Evolutionary conservation across 306 rosid species (phyloP), one percentile per base, ranked within the genome.

Genomic region (Vigna radiata): DNA sequence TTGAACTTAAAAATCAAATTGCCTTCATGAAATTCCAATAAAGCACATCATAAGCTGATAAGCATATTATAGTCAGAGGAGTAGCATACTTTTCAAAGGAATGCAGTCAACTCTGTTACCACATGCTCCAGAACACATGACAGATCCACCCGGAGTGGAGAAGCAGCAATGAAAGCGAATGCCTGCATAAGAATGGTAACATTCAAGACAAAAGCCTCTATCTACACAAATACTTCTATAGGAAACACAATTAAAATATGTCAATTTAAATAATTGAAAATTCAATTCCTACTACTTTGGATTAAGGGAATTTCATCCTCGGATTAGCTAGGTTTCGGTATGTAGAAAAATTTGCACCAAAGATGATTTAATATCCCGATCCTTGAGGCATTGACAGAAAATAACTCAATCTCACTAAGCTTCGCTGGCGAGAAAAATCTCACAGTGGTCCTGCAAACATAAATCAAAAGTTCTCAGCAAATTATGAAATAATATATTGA

Each of bases 111-210:
- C 89, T 92, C 99, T 21, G 94, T 83, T 44, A 92, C 90, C 53
- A 96, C 93, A 74, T 93, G 96, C 84, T 91, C 98, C 85, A 93
- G 81, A 84, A 96, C 99, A 64, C 96, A 91, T 39, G 97, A 91
- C 64, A 96, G 86, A 77, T 96, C 98, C 80, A 96, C 91, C 79
- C 69, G 88, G 77, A 96, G 89, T 16, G 90, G 97, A 55, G 97
- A 92, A 82, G 94, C 89, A 67, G 99, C 94, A 78, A 96, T 96
- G 83, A 96, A 97, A 73, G 99, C 94, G 70, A 93, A 93, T 68
- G 99, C 97, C 99, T 96, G 87, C 82, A 73, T 50, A 71, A 43
- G 46, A 72, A 86, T 76, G 23, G 5, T 8, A 15, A 17, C 5
- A 50, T 44, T 86, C 50, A 84, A 63, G 72, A 66, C 60, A 63